These are phyloP conservation scores for Peronospora tabacina DNA, from an alignment of 352 stramenopile genomes.

Conservation along the genomic window DNA sequence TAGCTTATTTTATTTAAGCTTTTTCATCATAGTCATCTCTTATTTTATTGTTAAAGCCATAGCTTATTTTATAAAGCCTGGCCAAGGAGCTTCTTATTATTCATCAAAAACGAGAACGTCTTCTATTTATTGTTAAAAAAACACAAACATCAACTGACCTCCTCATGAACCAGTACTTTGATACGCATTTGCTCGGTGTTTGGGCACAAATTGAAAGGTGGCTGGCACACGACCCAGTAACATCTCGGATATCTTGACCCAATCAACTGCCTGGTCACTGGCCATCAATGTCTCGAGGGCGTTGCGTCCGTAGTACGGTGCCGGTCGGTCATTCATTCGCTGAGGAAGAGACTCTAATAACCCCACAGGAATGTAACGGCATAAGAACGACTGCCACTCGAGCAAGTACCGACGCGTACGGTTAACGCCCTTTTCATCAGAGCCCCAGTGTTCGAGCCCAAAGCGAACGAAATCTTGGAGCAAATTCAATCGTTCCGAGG, in stretches of 20 bases:
- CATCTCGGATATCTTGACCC: conserved; percentile 99
- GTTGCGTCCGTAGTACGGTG: conserved; percentile 88
- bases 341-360: conserved; percentile 93
- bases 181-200: conserved; percentile 97
- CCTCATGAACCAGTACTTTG: conserved; percentile 3
- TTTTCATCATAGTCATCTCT: no score
- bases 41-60: no score
- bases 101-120: no score
- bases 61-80: no score
- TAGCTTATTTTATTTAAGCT: no score
- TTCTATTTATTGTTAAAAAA: no score
- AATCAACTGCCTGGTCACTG: conserved; percentile 92
- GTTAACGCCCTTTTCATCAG: conserved; percentile 97
- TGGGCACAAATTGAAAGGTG: conserved; percentile 92
- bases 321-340: conserved; percentile 95
- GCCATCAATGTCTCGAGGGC: conserved; percentile 98
- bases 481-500: conserved; percentile 94
- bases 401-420: conserved; percentile 96
- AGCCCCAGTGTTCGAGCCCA: conserved; percentile 98
- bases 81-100: no score
- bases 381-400: conserved; percentile 98
- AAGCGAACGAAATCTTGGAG: conserved; percentile 96
- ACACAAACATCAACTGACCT: no score
- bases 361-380: conserved; percentile 96
- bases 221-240: conserved; percentile 93